phyloP scores from a whole-genome alignment of 2,329 filamentous ascomycete species.

The Trichoderma endophyticum region DNA sequence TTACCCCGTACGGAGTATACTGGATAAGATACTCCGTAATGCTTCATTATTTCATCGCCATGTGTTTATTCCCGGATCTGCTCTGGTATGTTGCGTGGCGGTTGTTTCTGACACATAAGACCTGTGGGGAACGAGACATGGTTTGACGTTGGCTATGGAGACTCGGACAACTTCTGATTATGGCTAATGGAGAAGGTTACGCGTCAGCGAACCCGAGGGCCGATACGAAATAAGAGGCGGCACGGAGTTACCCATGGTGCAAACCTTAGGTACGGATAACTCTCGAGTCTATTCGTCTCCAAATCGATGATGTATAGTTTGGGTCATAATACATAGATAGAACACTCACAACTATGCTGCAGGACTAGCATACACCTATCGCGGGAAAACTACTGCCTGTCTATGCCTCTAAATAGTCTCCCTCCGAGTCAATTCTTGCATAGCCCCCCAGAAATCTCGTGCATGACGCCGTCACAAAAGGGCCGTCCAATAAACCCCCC shows the following conservation, averaged over 20 bases:
- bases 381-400: neutral
- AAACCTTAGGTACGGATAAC: neutral
- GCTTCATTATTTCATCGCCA: neutral
- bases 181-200: neutral
- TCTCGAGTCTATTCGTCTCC: neutral
- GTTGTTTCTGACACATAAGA: neutral
- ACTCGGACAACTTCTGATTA: neutral
- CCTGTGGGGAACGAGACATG: constrained; percentile 5
- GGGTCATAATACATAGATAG: neutral
- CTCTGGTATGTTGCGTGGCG: neutral
- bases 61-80: neutral
- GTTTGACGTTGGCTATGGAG: neutral
- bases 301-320: neutral
- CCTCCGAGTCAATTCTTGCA: neutral
- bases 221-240: neutral
- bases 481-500: neutral
- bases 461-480: constrained; percentile 1
- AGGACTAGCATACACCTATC: neutral
- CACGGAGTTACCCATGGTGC: neutral
- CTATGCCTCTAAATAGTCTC: neutral
- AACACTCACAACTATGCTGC: neutral
- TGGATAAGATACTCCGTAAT: neutral
- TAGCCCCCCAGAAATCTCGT: neutral
- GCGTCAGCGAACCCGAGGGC: neutral
- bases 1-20: neutral